Percentiles rank a stretch among this genome's conserved stretches.
phyloP scores from a whole-genome alignment of 352 stramenopile genomes.

The Pythium apleroticum region DNA sequence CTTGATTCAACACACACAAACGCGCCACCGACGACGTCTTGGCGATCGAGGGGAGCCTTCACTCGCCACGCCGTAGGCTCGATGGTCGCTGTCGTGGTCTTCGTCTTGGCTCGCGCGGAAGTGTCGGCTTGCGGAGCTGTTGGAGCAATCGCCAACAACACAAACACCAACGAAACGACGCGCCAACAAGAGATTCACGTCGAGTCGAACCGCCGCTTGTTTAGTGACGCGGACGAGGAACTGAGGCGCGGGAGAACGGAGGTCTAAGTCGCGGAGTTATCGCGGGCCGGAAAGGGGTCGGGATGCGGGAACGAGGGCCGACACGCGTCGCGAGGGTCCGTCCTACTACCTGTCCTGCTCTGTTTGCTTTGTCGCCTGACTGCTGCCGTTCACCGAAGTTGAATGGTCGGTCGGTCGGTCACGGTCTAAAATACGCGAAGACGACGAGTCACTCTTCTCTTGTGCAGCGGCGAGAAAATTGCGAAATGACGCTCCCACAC shows the following conservation, averaged over 20 bases:
- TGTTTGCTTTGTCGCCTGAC: not conserved
- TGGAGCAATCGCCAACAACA: conserved; percentile 25
- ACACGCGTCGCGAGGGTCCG: not conserved
- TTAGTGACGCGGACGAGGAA: too few species aligned
- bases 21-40: conserved; percentile 42
- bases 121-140: not conserved
- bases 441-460: conserved; percentile 19
- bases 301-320: not conserved
- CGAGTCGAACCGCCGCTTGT: not conserved
- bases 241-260: too few species aligned
- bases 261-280: too few species aligned
- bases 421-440: conserved; percentile 2
- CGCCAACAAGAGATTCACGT: conserved; percentile 2
- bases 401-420: conserved; percentile 18
- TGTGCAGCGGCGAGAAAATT: conserved; percentile 44
- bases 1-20: conserved; percentile 37
- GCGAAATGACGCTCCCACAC: conserved; percentile 33
- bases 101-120: not conserved
- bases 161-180: conserved; percentile 21
- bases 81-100: not conserved
- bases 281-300: not conserved
- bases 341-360: not conserved
- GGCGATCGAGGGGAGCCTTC: conserved; percentile 40
- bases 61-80: not conserved
- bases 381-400: not conserved